These are phyloP conservation scores for Piedraia hortae DNA, from an alignment of 2,329 filamentous ascomycete species.

Conservation along the genomic window DNA sequence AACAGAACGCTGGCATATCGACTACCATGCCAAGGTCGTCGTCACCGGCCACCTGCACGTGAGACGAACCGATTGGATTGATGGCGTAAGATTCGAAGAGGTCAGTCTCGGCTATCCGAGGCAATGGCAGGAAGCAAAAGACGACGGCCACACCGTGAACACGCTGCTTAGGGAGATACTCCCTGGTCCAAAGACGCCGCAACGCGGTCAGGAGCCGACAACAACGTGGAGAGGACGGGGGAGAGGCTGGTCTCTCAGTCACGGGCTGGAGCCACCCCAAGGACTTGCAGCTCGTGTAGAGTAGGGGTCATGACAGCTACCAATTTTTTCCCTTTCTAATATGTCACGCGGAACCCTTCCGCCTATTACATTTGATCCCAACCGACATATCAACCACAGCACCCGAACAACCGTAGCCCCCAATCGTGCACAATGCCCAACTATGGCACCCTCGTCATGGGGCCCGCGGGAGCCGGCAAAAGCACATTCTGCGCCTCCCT, in stretches of 20 bases:
- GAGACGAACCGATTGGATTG: conserved; percentile 20
- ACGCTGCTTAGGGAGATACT: conserved; percentile 20
- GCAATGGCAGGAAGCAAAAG: conserved; percentile 19
- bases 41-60: conserved; percentile 21
- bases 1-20: conserved; percentile 20
- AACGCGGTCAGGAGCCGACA: conserved; percentile 3
- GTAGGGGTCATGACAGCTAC: too few relatives aligned
- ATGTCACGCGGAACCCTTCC: too few relatives aligned
- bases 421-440: too few relatives aligned
- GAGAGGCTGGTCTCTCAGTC: conserved; percentile 3
- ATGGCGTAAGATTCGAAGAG: conserved; percentile 21
- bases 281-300: too few relatives aligned
- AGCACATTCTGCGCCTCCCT: conserved; percentile 86
- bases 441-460: conserved; percentile 84
- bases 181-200: conserved; percentile 12
- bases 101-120: conserved; percentile 20
- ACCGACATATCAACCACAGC: too few relatives aligned
- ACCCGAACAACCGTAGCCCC: too few relatives aligned
- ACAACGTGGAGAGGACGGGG: conserved; percentile 3
- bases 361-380: too few relatives aligned
- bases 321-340: too few relatives aligned
- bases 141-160: conserved; percentile 18
- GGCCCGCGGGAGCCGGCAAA: conserved; percentile 89
- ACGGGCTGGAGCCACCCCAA: conserved; percentile 2
- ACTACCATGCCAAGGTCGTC: conserved; percentile 20